Evolutionary conservation across 2,329 filamentous ascomycete genomes (phyloP).

Genomic region (Shiraia bambusicola): DNA sequence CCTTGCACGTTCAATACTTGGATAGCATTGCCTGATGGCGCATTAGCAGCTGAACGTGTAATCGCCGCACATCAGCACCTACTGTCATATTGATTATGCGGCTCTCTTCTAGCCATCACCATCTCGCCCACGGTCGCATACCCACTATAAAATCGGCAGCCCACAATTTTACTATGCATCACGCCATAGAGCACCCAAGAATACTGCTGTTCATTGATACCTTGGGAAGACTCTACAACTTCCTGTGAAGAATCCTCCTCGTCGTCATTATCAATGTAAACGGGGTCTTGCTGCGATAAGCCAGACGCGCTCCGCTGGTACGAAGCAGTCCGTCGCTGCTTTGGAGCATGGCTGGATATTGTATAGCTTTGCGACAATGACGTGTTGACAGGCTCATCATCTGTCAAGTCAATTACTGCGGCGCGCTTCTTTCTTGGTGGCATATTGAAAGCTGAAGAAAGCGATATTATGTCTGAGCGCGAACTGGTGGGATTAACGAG

Average conservation of each 20-base stretch:
- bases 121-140: slow-evolving; percentile 40
- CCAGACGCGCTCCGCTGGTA: slow-evolving; percentile 15
- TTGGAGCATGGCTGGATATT: slow-evolving; percentile 22
- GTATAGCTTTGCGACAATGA: slow-evolving; percentile 17
- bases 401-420: too few species aligned
- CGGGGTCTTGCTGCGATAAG: slow-evolving; percentile 29
- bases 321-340: slow-evolving; percentile 28
- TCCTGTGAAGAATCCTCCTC: slow-evolving; percentile 37
- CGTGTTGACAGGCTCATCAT: slow-evolving; percentile 11
- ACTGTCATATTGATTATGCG: slow-evolving; percentile 56
- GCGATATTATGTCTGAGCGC: not conserved
- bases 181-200: slow-evolving; percentile 36
- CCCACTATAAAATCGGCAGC: slow-evolving; percentile 48
- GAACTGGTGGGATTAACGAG: not conserved
- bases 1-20: slow-evolving; percentile 75
- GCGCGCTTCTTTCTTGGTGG: too few species aligned
- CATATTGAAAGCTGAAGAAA: too few species aligned
- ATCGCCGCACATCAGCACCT: slow-evolving; percentile 3
- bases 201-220: slow-evolving; percentile 25
- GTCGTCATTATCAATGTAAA: slow-evolving; percentile 31
- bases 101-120: slow-evolving; percentile 57
- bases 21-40: slow-evolving; percentile 63
- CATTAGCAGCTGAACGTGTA: not conserved
- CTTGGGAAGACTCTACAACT: slow-evolving; percentile 27
- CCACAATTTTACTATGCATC: slow-evolving; percentile 60